A percentile compares a stretch with the other conserved stretches of the same genome.
Conservation (phyloP, 1,284 basidiomycete genomes). For the Pseudozyma pruni region DNA sequence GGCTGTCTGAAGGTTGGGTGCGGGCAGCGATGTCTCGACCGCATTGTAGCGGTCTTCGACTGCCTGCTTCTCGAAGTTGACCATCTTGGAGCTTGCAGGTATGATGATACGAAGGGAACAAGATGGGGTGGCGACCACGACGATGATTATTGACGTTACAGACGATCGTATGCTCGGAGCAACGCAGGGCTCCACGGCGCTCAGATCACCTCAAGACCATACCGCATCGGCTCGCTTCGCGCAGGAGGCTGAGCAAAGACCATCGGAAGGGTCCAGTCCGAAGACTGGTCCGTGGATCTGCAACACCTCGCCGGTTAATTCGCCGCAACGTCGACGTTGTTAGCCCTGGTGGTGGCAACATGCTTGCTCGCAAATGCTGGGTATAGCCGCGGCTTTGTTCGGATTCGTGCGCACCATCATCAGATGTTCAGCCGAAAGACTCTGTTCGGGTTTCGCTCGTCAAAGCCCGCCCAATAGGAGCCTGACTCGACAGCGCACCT, state of each 20-base stretch:
- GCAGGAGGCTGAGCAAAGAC: slow-evolving; percentile 6
- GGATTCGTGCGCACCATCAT: not conserved
- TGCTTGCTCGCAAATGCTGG: no score
- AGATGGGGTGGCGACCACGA: no score
- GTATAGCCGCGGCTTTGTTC: not conserved
- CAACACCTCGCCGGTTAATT: not conserved
- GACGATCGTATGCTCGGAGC: no score
- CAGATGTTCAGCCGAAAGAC: not conserved
- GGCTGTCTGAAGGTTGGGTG: slow-evolving; percentile 16
- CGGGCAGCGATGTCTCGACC: slow-evolving; percentile 16
- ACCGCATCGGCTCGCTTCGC: not conserved
- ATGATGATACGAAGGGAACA: not conserved
- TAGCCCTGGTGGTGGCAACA: no score
- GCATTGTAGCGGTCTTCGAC: slow-evolving; percentile 36
- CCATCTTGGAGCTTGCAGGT: slow-evolving; percentile 28
- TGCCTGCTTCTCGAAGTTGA: slow-evolving; percentile 18
- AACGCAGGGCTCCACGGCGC: not conserved
- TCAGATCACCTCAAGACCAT: not conserved
- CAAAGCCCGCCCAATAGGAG: not conserved
- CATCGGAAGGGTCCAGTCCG: slow-evolving; percentile 21
- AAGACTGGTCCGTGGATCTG: not conserved
- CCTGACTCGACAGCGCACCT: slow-evolving; percentile 16
- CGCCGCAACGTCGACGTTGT: not conserved
- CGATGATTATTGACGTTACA: no score
- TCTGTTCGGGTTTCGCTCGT: not conserved